Evolutionary conservation across 768 basidiomycete genomes (phyloP).

Genomic region (Phanerochaete sordida): DNA sequence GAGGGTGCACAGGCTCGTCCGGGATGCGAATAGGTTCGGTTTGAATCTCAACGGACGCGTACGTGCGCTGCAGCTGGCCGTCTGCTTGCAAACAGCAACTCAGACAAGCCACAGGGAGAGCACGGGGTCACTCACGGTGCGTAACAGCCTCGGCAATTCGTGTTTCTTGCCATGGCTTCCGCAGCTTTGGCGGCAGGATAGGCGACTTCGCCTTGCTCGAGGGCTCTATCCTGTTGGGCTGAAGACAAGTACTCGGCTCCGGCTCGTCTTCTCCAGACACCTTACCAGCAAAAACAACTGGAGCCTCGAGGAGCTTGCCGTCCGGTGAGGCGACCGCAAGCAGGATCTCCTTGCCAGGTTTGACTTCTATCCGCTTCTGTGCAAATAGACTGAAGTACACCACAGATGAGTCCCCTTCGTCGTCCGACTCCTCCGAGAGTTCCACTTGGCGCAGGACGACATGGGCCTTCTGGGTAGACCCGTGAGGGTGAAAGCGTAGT

Average conservation of each 20-base stretch:
- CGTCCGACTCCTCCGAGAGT: conserved; percentile 40
- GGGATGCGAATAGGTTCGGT: neutral
- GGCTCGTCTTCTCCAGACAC: conserved; percentile 20
- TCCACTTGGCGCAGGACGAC: conserved; percentile 62
- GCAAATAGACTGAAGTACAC: conserved; percentile 65
- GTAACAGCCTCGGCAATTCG: neutral
- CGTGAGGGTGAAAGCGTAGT: conserved; percentile 65
- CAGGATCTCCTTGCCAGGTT: conserved; percentile 67
- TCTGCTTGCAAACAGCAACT: neutral
- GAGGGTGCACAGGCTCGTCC: neutral
- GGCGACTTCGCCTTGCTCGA: neutral
- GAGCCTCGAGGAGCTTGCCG: conserved; percentile 50
- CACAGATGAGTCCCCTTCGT: conserved; percentile 34
- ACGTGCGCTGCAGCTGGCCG: neutral
- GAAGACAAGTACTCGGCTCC: conserved; percentile 16
- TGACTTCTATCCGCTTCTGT: conserved; percentile 65
- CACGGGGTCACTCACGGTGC: neutral
- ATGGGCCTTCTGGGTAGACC: conserved; percentile 65
- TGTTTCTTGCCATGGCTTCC: conserved; percentile 46
- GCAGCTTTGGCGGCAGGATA: conserved; percentile 60
- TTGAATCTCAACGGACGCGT: conserved; percentile 6
- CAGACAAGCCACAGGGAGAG: neutral
- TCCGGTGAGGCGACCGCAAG: conserved; percentile 47
- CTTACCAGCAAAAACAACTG: conserved; percentile 59
- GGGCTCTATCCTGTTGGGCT: neutral